Evolutionary conservation across 768 basidiomycete genomes (phyloP), one percentile per base, ranked within the genome.

Genomic region (Tubosaeta sp.): DNA sequence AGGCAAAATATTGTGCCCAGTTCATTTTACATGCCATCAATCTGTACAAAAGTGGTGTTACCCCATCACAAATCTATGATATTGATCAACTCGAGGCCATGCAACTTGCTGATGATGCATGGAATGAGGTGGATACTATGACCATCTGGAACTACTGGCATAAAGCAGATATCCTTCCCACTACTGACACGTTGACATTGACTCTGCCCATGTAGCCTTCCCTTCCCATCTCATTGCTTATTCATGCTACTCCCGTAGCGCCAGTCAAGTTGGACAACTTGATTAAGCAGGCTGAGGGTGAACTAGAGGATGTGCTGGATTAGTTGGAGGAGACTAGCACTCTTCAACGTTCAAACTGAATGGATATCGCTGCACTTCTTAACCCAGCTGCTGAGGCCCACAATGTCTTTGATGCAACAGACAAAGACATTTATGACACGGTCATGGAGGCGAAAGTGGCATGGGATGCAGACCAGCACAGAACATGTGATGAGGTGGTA

Each of bases 1-100:
- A 56, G 40, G 69, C 71, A 0, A 64, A 74, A 11, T 75, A 74
- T 42, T 51, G 56, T 13, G 48, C 58, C 6, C 18, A 32, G 10
- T 54, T 54, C 2, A 31, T 47, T 4, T 21, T 38, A 0, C 5
- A 3, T 10, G 21, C 53, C 0, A 13, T 51, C 3, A 2, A 48
- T 2, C 21, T 12, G 3, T 55, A 55, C 5, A 3, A 55, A 14
- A 2, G 21, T 1, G 32, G 14, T 18, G 6, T 24, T 16, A 27
- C 32, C 0, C 24, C 24, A 3, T 34, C 24, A 1, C 1, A 27
- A 14, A 43, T 43, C n/a, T 49, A 49, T 10, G 8, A 27, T 13
- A 51, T 51, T 6, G 6, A 55, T 8, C 49, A 55, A 24, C 46
- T 55, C 7, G n/a, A 40, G 8, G 49, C 46, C 0, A 55, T 55